Percentiles rank a stretch among this genome's conserved stretches.
phyloP scores from a whole-genome alignment of 139 green algal species.

The Picocystis salinarum region DNA sequence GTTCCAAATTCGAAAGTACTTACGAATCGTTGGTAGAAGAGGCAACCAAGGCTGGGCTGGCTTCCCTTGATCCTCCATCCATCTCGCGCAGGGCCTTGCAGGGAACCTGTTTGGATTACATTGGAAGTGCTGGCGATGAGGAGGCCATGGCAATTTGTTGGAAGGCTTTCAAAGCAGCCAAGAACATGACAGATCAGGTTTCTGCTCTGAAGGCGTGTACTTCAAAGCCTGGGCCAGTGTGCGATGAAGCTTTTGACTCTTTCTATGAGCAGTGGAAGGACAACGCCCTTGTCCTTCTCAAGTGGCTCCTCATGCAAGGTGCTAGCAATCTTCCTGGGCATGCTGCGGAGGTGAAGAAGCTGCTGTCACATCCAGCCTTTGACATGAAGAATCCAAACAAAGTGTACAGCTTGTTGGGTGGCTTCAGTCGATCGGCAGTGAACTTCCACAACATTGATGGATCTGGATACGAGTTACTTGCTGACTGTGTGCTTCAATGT shows the following conservation, averaged over 20 bases:
- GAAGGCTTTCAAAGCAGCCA: conserved; percentile 27
- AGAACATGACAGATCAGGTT: conserved; percentile 96
- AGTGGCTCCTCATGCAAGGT: conserved; percentile 38
- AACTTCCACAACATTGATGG: conserved; percentile 94
- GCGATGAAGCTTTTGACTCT: conserved; percentile 34
- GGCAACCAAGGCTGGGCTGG: too few relatives aligned
- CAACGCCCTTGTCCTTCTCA: conserved; percentile 76
- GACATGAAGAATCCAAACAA: conserved; percentile 87
- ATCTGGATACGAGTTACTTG: conserved; percentile 82
- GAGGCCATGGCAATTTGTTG: too few relatives aligned
- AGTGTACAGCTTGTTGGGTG: conserved; percentile 35
- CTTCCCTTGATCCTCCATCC: neutral
- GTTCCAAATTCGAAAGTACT: neutral
- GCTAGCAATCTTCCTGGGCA: conserved; percentile 56
- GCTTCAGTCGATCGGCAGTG: conserved; percentile 27
- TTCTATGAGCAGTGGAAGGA: conserved; percentile 73
- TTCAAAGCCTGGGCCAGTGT: conserved; percentile 19
- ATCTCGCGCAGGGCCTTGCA: neutral
- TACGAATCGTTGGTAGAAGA: too few relatives aligned
- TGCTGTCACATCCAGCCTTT: conserved; percentile 69
- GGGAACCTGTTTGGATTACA: too few relatives aligned
- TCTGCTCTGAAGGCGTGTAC: conserved; percentile 50
- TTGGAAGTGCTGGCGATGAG: too few relatives aligned
- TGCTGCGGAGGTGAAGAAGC: conserved; percentile 32
- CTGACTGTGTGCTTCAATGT: conserved; percentile 57